Base-by-base conservation (phyloP, 768 basidiomycete genomes). In the Suillus subluteus region DNA sequence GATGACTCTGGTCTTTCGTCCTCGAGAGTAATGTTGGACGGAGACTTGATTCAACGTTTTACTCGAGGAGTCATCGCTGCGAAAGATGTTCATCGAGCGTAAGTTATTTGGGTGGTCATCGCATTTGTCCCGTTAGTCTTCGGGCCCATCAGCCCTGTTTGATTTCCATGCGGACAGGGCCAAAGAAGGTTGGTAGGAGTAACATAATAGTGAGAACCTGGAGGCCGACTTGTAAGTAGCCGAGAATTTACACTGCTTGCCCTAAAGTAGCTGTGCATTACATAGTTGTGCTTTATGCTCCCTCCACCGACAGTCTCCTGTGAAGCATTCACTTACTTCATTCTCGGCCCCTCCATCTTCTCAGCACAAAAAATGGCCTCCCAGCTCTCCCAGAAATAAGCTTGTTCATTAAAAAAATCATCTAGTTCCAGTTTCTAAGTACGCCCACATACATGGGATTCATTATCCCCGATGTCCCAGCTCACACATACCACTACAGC, bases 271-370 rank as follows among this genome's bases (percentile, higher is more conserved):
- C n/a, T n/a, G n/a, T n/a, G n/a, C n/a, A n/a, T n/a, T n/a, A n/a
- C n/a, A n/a, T n/a, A n/a, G n/a, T n/a, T n/a, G n/a, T n/a, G n/a
- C n/a, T n/a, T n/a, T n/a, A n/a, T n/a, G n/a, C n/a, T 69, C 65
- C 65, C 67, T 48, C 73, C 74, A 71, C 68, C 63, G 62, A 69
- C 41, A 58, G 0, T 21, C 62, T 68, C 59, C 56, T 58, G 52
- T 82, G 90, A 92, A 88, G 90, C 90, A 92, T 91, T 91, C 88
- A 80, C 80, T 92, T 92, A 89, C 89, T 91, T 92, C 86, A 80
- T 68, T 79, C 75, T 73, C 74, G 70, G 67, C 74, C 75, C 74
- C 76, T 75, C 44, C 65, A 70, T 74, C 75, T 32, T 32, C 74
- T 73, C 71, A 72, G 65, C 73, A 67, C 69, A 71, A 71, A 66